Base-by-base conservation (phyloP, 495 filamentous ascomycete genomes). In the Saxophila tyrrhenica region DNA sequence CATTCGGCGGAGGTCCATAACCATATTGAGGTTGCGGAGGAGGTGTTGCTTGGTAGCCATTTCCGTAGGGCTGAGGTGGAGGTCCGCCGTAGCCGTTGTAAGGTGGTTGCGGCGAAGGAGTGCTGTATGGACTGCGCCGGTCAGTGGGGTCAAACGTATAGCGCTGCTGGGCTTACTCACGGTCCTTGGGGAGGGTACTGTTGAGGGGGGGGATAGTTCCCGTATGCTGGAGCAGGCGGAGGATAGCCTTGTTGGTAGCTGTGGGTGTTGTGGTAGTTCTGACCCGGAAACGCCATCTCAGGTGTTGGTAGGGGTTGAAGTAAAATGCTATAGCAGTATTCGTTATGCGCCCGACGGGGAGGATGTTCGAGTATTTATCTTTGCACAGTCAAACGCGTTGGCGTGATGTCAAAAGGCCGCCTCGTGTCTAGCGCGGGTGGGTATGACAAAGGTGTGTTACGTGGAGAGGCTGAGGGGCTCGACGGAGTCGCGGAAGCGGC, bases 281-380 rank as follows among this genome's bases (percentile, higher is more conserved):
- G 65, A 22, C 68, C 68, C 25, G 68, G 68, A 44, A 63, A 69
- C 20, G 68, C 69, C 68, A 70, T 70, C 11, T 20, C 48, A 22
- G 45, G 20, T 35, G 29, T 35, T n/a, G n/a, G n/a, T 45, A 45
- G 20, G 42, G 42, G 9, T 45, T 9, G 20, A 21, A 8, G 42
- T 39, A n/a, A n/a, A n/a, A n/a, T n/a, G n/a, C n/a, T n/a, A n/a
- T n/a, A n/a, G n/a, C n/a, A 9, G 35, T 39, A 16, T 39, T 9
- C 16, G 35, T 39, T 9, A 39, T 39, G 42, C 9, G 11, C 20
- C 20, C 7, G 42, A 17, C 20, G 42, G 42, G 19, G 20, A 21
- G 42, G 42, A 45, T 15, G 42, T 21, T n/a, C 19, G n/a, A 21
- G 19, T 44, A 44, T 44, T 9, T 44, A 44, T 9, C 41, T 44